These are phyloP conservation scores for Macrocybe gigantea DNA, from an alignment of 768 basidiomycete genomes.

Conservation along the genomic window DNA sequence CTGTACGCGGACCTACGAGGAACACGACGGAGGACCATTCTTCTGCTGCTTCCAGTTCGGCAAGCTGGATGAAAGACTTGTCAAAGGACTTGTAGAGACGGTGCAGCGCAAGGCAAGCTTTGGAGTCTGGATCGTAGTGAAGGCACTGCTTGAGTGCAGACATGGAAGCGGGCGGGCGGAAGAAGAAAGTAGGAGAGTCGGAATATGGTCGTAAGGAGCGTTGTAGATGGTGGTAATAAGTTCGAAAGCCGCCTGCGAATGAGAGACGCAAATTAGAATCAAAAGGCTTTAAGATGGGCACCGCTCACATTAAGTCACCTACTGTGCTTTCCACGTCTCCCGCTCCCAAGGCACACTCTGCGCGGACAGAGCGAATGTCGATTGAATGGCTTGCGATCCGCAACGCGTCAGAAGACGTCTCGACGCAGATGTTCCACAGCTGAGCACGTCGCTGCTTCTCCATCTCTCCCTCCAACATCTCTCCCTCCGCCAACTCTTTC, in stretches of 20 bases:
- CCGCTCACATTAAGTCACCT: slow-evolving; percentile 75
- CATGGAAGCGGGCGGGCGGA: slow-evolving; percentile 49
- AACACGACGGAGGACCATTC: slow-evolving; percentile 70
- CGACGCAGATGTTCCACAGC: slow-evolving; percentile 77
- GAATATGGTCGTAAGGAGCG: slow-evolving; percentile 67
- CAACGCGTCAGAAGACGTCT: slow-evolving; percentile 67
- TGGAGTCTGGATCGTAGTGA: slow-evolving; percentile 90
- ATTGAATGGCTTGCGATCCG: slow-evolving; percentile 64
- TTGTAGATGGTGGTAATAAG: slow-evolving; percentile 63
- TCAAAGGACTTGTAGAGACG: slow-evolving; percentile 76
- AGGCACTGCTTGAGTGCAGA: slow-evolving; percentile 88
- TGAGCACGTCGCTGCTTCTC: slow-evolving; percentile 57
- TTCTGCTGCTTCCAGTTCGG: slow-evolving; percentile 54
- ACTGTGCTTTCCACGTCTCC: slow-evolving; percentile 83
- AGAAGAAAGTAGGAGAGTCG: slow-evolving; percentile 80
- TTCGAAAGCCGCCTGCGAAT: slow-evolving; percentile 65
- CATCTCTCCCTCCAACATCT: slow-evolving; percentile 57
- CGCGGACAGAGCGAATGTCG: slow-evolving; percentile 64
- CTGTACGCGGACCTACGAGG: slow-evolving; percentile 28
- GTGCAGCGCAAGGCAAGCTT: slow-evolving; percentile 70
- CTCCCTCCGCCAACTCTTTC: slow-evolving; percentile 52
- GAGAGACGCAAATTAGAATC: slow-evolving; percentile 1
- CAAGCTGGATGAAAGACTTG: slow-evolving; percentile 62
- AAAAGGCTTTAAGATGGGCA: background rate
- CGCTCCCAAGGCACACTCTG: slow-evolving; percentile 70